Base-by-base conservation (phyloP, 2,329 filamentous ascomycete species). In the Aspergillus pseudotamarii region DNA sequence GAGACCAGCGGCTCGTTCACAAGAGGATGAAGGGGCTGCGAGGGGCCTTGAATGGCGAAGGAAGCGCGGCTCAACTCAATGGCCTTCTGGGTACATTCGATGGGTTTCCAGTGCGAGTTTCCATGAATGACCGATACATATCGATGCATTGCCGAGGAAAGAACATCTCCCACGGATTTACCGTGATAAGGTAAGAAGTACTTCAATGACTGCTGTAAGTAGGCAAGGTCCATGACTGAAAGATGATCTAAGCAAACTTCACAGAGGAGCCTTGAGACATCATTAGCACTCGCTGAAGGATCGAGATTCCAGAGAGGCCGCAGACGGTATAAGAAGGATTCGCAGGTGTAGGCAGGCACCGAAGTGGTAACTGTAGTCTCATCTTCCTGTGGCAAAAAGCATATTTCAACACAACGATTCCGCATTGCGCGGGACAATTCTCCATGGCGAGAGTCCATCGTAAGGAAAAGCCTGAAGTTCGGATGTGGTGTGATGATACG, bases 351-450 rank as follows among this genome's bases (percentile, higher is more conserved):
- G 26, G 72, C 71, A 23, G 78, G 75, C n/a, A 71, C 67, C 34
- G 67, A 46, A 23, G 67, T 63, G 38, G 51, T 43, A 36, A 64
- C 57, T 21, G 63, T 60, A 21, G 66, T 53, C 16, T 66, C 66
- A 10, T 68, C 36, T 38, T 80, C 76, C 1, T 78, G 78, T 5
- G 80, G 73, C 66, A 88, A 83, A 53, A 99, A 82, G 72, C 89
- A 95, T 11, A 99, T 90, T 78, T 99, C 96, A 30, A 97, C 85
- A 56, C 93, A 93, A 76, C 95, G 88, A 78, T 99, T 99, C 62
- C 96, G 86, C 95, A 99, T 99, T 0, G 95, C 95, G 66, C 95
- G 87, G 4, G 95, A 99, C 10, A 99, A 83, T 76, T 99, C 95
- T 21, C 95, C 96, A 76, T 97, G 92, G 57, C 90, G 88, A 53